Base-by-base conservation (phyloP, 805 yeast genomes). In the Starmera amethionina region DNA sequence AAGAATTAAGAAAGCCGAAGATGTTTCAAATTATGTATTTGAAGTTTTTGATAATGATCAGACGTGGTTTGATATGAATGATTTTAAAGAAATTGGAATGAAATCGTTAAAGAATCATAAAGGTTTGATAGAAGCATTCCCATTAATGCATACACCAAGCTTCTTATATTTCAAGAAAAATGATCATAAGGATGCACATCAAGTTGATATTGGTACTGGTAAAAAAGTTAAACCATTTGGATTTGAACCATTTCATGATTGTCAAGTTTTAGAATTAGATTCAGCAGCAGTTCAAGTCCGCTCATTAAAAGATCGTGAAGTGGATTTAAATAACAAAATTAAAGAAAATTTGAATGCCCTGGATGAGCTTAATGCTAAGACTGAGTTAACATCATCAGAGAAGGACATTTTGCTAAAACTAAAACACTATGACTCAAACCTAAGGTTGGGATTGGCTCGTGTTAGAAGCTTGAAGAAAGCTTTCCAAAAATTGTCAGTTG, bases 81-180 rank as follows among this genome's bases (percentile, higher is more conserved):
- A 82, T 54, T 80, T 67, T 45, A 70, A 70, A 35, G 89, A 82
- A 50, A 71, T 77, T 1, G 73, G 68, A 38, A 50, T 64, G 8
- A 64, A 74, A 1, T 51, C 68, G 4, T 44, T 71, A 8, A 52
- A 55, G 9, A 55, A 58, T 1, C 56, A 58, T 38, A 50, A 59
- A 4, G 65, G 79, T 43, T 34, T 50, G 11, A 65, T 86, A 36
- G 63, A 60, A 12, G 72, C 81, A 3, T 52, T 63, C 34, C 90
- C 95, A 3, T 59, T 88, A 45, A 50, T 85, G 49, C 77, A 64
- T 56, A 68, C 94, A 0, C 84, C 90, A 5, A 64, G 75, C 35
- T 80, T 88, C 54, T 66, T 80, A 3, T 89, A 85, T 55, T 63
- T 73, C 45, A 68, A 90, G 37, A 77, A 81, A 46, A 77, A 86